Conservation (phyloP, 2,329 filamentous ascomycete species). For the Fusarium fracticaudum region DNA sequence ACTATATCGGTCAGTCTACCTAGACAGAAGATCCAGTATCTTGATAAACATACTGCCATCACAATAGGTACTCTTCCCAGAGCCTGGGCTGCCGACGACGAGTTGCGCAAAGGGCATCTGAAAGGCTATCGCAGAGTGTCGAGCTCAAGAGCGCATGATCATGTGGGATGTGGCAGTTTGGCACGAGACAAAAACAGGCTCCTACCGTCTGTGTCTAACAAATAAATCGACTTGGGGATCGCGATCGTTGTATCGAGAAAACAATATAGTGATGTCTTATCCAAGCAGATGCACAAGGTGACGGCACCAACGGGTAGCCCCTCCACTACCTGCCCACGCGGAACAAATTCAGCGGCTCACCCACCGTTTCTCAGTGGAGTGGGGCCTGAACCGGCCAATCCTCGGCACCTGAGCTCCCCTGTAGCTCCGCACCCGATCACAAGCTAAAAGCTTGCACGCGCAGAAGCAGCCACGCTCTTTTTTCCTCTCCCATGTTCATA, state of each 20-base stretch:
- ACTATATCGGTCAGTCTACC: constrained; percentile 57
- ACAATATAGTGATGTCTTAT: constrained; percentile 9
- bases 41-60: constrained; percentile 78
- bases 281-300: constrained; percentile 18
- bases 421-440: constrained; percentile 42
- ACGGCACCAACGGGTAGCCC: constrained; percentile 32
- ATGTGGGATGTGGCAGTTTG: neutral
- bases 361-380: constrained; percentile 27
- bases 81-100: constrained; percentile 91
- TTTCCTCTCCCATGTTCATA: constrained; percentile 35
- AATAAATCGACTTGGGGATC: neutral
- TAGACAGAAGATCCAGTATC: neutral
- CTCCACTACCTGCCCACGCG: constrained; percentile 30
- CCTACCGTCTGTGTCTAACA: constrained; percentile 11
- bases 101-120: constrained; percentile 76
- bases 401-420: constrained; percentile 39
- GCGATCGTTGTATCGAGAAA: neutral
- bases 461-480: constrained; percentile 32
- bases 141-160: constrained; percentile 42
- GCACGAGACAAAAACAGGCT: constrained; percentile 11
- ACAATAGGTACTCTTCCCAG: constrained; percentile 97
- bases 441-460: constrained; percentile 41
- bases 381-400: constrained; percentile 34
- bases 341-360: constrained; percentile 33
- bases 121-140: constrained; percentile 21